Base-by-base conservation (phyloP, 2,329 filamentous ascomycete genomes). In the Fusarium sp. region DNA sequence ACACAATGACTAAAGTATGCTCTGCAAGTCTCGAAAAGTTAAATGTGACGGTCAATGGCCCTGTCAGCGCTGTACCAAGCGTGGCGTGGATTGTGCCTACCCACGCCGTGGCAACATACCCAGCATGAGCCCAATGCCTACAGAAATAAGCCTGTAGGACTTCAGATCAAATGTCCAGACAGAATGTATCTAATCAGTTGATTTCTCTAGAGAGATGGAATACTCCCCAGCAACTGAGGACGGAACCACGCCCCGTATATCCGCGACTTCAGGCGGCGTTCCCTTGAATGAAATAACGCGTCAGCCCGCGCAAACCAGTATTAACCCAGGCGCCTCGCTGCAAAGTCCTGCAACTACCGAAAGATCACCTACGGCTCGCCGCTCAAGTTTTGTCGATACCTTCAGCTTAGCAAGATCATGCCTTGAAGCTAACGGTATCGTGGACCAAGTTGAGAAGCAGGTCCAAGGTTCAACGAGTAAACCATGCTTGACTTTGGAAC, bases 281-380 rank as follows among this genome's bases (percentile, higher is more conserved):
- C 2, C 15, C 5, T 30, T 10, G 24, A 39, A 10, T 3, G 36
- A 18, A 30, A 1, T 26, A 10, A 0, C 20, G 0, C 36, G 3
- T 3, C 15, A 10, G 4, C 22, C 36, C n/a, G 5, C 13, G 13
- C 18, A 28, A 3, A 1, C 18, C 15, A 10, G 26, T 8, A 26
- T 3, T 2, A 41, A 12, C 1, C 11, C 39, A 13, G n/a, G 38
- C 10, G 22, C 24, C 36, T 39, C 26, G 4, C 20, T 55, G 2
- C 36, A 28, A n/a, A 55, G 26, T 1, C 36, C 51, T 18, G 36
- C 36, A 13, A 5, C 2, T 8, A 38, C 34, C 20, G 51, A 38
- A 0, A 30, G 8, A 13, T 30, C 24, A 1, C 20, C 36, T 2
- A 2, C 26, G 1, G 36, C 26, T 20, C 51, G 51, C 4, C 51